A percentile compares a stretch with the other conserved stretches of the same genome.
phyloP scores from a whole-genome alignment of 2,329 filamentous ascomycete genomes.

The Ophiobolus disseminans region DNA sequence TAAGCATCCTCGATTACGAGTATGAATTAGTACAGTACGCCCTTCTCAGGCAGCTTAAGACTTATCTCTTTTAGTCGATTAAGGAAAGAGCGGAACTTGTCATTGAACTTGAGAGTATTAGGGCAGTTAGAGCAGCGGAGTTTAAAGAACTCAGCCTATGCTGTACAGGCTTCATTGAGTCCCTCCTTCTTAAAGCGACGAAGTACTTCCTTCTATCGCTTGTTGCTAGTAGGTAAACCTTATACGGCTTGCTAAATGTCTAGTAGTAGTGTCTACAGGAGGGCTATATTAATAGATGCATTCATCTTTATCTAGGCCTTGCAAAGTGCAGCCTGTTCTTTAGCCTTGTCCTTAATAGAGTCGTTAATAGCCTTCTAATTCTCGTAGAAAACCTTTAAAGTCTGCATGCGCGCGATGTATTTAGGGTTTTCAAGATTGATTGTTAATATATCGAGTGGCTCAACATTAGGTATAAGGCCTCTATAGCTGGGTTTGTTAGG shows the following conservation, averaged over 20 bases:
- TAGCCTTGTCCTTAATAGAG: neutral
- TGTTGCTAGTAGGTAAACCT: too few relatives aligned
- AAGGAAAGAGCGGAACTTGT: too few relatives aligned
- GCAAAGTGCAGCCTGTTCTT: neutral
- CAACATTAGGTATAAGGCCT: neutral
- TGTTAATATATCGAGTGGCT: neutral
- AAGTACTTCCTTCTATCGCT: too few relatives aligned
- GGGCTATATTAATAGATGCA: neutral
- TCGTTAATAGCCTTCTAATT: neutral
- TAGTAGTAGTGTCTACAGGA: neutral
- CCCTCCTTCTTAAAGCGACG: neutral
- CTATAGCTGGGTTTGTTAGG: neutral
- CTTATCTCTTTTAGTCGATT: too few relatives aligned
- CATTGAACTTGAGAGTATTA: too few relatives aligned
- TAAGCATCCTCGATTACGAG: too few relatives aligned
- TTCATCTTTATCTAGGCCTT: too few relatives aligned
- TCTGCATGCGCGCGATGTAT: neutral
- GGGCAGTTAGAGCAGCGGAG: neutral
- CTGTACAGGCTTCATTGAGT: neutral
- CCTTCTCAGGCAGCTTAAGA: too few relatives aligned
- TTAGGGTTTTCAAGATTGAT: neutral
- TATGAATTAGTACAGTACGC: too few relatives aligned
- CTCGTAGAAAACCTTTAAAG: neutral
- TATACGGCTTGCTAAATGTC: neutral
- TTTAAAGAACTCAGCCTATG: neutral